phyloP scores from a whole-genome alignment of 225 moss, liverwort and hornwort genomes.

The Lunularia cruciata region DNA sequence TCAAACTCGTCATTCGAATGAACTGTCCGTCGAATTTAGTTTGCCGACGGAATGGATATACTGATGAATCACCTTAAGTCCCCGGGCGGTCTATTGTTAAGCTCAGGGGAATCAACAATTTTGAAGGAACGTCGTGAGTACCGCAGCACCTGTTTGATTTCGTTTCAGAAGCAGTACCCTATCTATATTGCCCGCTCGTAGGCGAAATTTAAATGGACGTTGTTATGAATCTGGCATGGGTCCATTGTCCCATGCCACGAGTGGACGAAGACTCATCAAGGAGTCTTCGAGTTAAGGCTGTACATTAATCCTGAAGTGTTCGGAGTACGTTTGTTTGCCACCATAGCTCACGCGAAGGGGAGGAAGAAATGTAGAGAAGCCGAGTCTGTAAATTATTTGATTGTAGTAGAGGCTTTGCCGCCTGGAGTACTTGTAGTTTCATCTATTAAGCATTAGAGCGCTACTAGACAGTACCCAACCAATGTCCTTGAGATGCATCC shows the following conservation, averaged over 20 bases:
- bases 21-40: slow-evolving; percentile 46
- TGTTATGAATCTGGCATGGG: slow-evolving; percentile 16
- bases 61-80: slow-evolving; percentile 12
- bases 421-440: not conserved
- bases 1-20: slow-evolving; percentile 12
- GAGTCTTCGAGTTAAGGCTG: slow-evolving; percentile 1
- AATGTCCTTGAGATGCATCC: slow-evolving; percentile 20
- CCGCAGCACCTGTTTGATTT: not conserved
- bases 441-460: slow-evolving; percentile 6
- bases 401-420: slow-evolving; percentile 25
- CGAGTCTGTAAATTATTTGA: slow-evolving; percentile 36
- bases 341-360: not conserved
- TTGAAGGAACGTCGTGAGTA: slow-evolving; percentile 17
- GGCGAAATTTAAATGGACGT: slow-evolving; percentile 19
- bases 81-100: not conserved
- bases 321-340: not conserved
- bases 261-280: slow-evolving; percentile 6
- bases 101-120: slow-evolving; percentile 21
- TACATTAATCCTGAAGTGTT: slow-evolving; percentile 26
- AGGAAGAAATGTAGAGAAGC: not conserved
- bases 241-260: slow-evolving; percentile 6
- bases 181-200: not conserved
- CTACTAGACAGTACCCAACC: slow-evolving; percentile 12
- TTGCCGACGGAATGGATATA: slow-evolving; percentile 87
- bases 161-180: not conserved